Base-by-base conservation (phyloP, 306 rosid genomes). In the Ochetophila trinervis region DNA sequence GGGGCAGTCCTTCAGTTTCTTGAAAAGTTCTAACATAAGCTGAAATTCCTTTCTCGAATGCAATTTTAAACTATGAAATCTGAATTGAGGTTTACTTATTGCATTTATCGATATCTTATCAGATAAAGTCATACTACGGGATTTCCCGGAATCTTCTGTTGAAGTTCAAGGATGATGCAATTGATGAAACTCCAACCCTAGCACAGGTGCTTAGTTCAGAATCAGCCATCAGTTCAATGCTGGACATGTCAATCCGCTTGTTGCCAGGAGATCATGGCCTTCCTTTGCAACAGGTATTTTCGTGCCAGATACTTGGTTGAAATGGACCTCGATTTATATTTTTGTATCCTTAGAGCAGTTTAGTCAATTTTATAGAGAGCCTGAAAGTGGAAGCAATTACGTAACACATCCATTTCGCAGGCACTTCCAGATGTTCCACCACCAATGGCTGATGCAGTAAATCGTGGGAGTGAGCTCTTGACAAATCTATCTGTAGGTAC, bases 341-440 rank as follows among this genome's bases (percentile, higher is more conserved):
- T 63, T 13, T 30, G 27, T 20, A 66, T 42, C 23, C 37, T 19
- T 24, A 18, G 47, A 18, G 36, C 47, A 32, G 49, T 49, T 62
- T 35, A 35, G 32, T n/a, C 60, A 20, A 64, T 40, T 68, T 60
- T 47, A 47, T 22, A 4, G 32, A 27, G 32, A 27, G 32, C 32
- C 32, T 27, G 32, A 27, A 27, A 27, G 24, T 27, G 23, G 64
- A 9, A 9, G 34, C 30, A 4, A 40, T 20, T 17, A 57, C 45
- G 66, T 47, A 30, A 35, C n/a, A 27, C 35, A 54, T 78, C 40
- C 51, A 5, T 70, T 71, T 63, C 85, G 75, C 79, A 92, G 96
- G 97, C 89, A 30, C 65, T 93, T 9, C 98, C 96, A 36, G 97
- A 93, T 74, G 88, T 93, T 69, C 97, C 98, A 18, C 98, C 98